phyloP scores from a whole-genome alignment of 2,329 filamentous ascomycete species.

The Xylariaceae sp. region DNA sequence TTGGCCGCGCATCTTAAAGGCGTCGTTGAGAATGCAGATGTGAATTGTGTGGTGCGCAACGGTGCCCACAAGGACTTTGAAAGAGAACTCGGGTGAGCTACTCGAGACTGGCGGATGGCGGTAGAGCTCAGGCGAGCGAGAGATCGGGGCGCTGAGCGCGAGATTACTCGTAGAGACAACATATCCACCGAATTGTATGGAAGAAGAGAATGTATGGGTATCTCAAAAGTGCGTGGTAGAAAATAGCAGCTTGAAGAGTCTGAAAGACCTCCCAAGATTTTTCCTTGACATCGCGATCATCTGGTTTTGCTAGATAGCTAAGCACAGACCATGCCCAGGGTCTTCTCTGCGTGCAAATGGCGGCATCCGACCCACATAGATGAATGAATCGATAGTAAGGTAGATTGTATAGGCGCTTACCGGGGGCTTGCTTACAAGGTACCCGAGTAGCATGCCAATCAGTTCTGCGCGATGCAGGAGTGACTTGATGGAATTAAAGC shows the following conservation, averaged over 20 bases:
- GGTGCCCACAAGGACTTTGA: conserved; percentile 41
- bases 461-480: too few relatives aligned
- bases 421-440: too few relatives aligned
- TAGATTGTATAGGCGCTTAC: too few relatives aligned
- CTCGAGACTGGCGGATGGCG: conserved; percentile 45
- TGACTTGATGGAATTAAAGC: too few relatives aligned
- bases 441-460: too few relatives aligned
- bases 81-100: conserved; percentile 45
- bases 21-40: conserved; percentile 49
- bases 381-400: too few relatives aligned
- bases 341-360: too few relatives aligned
- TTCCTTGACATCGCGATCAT: conserved; percentile 17
- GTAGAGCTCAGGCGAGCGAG: conserved; percentile 53
- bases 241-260: conserved; percentile 2
- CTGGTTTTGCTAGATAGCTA: conserved; percentile 8
- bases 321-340: conserved; percentile 13
- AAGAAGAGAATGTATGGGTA: background rate
- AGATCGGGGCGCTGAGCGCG: conserved; percentile 63
- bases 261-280: conserved; percentile 10
- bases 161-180: conserved; percentile 64
- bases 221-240: too few relatives aligned
- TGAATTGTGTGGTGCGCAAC: conserved; percentile 31
- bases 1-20: conserved; percentile 36
- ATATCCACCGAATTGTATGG: conserved; percentile 37
- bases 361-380: too few relatives aligned